These are phyloP conservation scores for Penicillium fimorum DNA, from an alignment of 495 filamentous ascomycete species.

Conservation along the genomic window DNA sequence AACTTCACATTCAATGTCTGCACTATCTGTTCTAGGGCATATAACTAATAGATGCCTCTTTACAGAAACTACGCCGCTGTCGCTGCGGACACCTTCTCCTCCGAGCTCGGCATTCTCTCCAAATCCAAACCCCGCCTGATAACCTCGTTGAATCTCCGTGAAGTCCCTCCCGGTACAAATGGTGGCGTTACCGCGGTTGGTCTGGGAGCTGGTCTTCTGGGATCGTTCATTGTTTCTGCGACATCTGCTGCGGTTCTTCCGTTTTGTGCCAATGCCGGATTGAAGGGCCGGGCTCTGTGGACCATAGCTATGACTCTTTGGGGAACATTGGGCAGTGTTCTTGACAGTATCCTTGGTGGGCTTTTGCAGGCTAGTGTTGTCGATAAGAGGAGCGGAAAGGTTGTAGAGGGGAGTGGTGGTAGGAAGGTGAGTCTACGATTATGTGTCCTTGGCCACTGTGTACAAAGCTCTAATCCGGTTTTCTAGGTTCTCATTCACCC, in stretches of 20 bases:
- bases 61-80: constrained; percentile 80
- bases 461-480: constrained; percentile 1
- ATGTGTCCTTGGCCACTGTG: constrained; percentile 6
- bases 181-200: constrained; percentile 80
- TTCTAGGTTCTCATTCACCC: constrained; percentile 43
- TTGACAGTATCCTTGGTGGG: constrained; percentile 86
- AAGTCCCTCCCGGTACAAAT: constrained; percentile 88
- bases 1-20: background rate
- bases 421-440: constrained; percentile 55
- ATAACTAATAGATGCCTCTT: background rate
- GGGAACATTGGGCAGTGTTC: constrained; percentile 73
- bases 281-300: constrained; percentile 52
- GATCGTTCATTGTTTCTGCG: constrained; percentile 68
- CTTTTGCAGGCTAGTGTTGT: constrained; percentile 83
- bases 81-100: constrained; percentile 90
- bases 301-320: constrained; percentile 62
- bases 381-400: constrained; percentile 76
- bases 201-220: constrained; percentile 68
- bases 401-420: constrained; percentile 86
- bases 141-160: constrained; percentile 68
- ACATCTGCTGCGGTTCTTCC: constrained; percentile 66
- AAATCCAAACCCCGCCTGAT: constrained; percentile 76
- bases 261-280: constrained; percentile 57
- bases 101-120: constrained; percentile 90
- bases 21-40: background rate